These are phyloP conservation scores for Apiotrichum gamsii DNA, from an alignment of 1,284 basidiomycete genomes.

Conservation along the genomic window DNA sequence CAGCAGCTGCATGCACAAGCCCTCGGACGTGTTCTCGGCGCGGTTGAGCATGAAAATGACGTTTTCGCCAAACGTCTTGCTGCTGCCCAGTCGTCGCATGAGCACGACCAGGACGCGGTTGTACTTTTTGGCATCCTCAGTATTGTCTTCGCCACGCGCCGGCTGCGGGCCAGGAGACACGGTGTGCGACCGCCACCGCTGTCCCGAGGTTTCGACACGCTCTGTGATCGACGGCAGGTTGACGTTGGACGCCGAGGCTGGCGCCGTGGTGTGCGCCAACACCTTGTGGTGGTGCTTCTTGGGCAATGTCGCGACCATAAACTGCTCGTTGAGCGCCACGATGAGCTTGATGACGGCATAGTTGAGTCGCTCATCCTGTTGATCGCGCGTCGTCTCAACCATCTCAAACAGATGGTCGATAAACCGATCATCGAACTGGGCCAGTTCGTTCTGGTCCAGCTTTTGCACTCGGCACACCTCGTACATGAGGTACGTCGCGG, in stretches of 20 bases:
- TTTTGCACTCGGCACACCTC: slow-evolving; percentile 87
- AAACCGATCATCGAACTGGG: slow-evolving; percentile 71
- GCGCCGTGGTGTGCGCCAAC: slow-evolving; percentile 37
- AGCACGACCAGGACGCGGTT: slow-evolving; percentile 81
- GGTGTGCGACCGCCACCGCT: slow-evolving; percentile 6
- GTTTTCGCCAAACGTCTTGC: slow-evolving; percentile 95
- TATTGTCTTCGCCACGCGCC: slow-evolving; percentile 17
- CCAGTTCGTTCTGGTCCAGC: slow-evolving; percentile 62
- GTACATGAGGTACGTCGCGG: slow-evolving; percentile 72
- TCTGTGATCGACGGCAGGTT: slow-evolving; percentile 1
- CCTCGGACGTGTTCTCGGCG: slow-evolving; percentile 78
- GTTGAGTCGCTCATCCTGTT: slow-evolving; percentile 86
- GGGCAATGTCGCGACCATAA: slow-evolving; percentile 71
- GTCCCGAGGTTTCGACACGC: background rate
- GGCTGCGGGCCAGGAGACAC: background rate
- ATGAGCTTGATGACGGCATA: slow-evolving; percentile 90
- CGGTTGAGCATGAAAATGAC: slow-evolving; percentile 99
- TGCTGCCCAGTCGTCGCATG: slow-evolving; percentile 70
- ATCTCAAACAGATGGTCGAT: slow-evolving; percentile 88
- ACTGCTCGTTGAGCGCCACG: slow-evolving; percentile 94
- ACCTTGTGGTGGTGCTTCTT: slow-evolving; percentile 15
- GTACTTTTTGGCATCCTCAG: slow-evolving; percentile 41
- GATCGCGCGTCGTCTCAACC: slow-evolving; percentile 81
- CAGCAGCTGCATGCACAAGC: slow-evolving; percentile 87
- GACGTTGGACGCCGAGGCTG: slow-evolving; percentile 4